Evolutionary conservation across 1,284 basidiomycete species (phyloP), one percentile per base, ranked within the genome.

Genomic region (Melampsora occidentalis): DNA sequence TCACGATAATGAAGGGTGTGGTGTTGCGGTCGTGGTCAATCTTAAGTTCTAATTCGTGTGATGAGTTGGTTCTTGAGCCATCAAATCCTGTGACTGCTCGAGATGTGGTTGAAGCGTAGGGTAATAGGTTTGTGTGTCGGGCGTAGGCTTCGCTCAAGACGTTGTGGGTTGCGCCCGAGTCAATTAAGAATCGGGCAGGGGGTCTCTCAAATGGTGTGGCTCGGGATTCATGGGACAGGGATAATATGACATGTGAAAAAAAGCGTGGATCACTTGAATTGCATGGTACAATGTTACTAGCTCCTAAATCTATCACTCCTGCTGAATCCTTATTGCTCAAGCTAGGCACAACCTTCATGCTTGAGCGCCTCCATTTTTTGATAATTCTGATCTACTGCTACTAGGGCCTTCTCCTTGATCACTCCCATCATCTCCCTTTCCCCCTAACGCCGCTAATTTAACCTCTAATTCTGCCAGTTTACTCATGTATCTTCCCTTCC

Each of bases 311-410:
- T 10, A 35, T 33, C 2, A 14, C 59, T 12, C 20, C 33, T 7
- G n/a, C 16, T 28, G 18, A 62, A 25, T 28, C 14, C 61, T n/a
- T n/a, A n/a, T n/a, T n/a, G n/a, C n/a, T n/a, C n/a, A n/a, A n/a
- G n/a, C n/a, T n/a, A n/a, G n/a, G n/a, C n/a, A n/a, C n/a, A n/a
- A n/a, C n/a, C n/a, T n/a, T n/a, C n/a, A n/a, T n/a, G n/a, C n/a
- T n/a, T n/a, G n/a, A n/a, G n/a, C 9, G 35, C 61, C 16, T 62
- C 61, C 61, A 62, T 62, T 62, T 62, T 62, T 62, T 28, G 61
- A 62, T 4, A 5, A 2, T 2, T 62, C 61, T 28, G 61, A n/a
- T 10, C 59, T 10, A 12, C 59, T 2, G 14, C n/a, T 25, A 31
- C 61, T n/a, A n/a, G 14, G 14, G 2, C 10, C 35, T 16, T 62